Evolutionary conservation across 2,329 filamentous ascomycete species (phyloP).

Genomic region (Cladophialophora immunda): DNA sequence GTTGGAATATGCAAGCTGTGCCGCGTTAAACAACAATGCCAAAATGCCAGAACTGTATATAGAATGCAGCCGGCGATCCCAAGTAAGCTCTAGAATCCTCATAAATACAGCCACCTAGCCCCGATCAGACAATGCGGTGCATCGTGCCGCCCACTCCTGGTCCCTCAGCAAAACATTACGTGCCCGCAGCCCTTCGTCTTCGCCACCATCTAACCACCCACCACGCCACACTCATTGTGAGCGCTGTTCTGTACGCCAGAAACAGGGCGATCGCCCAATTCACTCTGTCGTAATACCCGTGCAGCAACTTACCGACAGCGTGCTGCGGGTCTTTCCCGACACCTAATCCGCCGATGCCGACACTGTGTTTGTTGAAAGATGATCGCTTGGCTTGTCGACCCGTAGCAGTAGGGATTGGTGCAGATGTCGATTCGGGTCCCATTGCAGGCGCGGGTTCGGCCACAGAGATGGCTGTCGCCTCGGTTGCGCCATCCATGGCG

Average conservation of each 20-base stretch:
- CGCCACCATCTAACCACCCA: conserved; percentile 36
- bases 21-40: background rate
- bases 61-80: background rate
- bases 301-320: conserved; percentile 52
- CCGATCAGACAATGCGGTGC: background rate
- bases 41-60: background rate
- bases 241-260: conserved; percentile 48
- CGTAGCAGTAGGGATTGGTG: background rate
- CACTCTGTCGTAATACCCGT: conserved; percentile 54
- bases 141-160: background rate
- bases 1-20: background rate
- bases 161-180: conserved; percentile 1
- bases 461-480: conserved; percentile 34
- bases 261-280: conserved; percentile 52
- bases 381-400: conserved; percentile 23
- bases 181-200: conserved; percentile 11
- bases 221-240: conserved; percentile 38
- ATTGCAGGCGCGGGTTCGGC: conserved; percentile 30
- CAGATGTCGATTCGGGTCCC: conserved; percentile 14
- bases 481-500: conserved; percentile 44
- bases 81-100: background rate
- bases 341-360: conserved; percentile 51
- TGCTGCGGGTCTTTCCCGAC: conserved; percentile 48
- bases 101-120: background rate
- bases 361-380: conserved; percentile 46